These are phyloP conservation scores for Vanrija humicola DNA, from an alignment of 1,284 basidiomycete genomes.

Conservation along the genomic window DNA sequence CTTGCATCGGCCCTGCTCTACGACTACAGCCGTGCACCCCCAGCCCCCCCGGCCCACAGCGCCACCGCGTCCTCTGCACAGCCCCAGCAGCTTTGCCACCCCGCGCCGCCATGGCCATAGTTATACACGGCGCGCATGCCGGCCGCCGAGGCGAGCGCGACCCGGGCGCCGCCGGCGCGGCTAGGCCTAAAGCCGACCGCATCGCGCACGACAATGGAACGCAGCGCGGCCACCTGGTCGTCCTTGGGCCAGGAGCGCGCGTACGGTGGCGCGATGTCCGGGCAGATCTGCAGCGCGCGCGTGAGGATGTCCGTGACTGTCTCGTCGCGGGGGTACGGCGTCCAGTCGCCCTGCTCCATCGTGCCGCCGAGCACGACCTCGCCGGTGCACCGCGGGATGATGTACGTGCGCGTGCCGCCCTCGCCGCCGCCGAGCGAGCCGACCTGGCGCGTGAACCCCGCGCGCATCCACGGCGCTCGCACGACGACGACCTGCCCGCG, in stretches of 20 bases:
- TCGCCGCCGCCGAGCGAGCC: slow-evolving; percentile 40
- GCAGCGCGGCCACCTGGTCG: slow-evolving; percentile 5
- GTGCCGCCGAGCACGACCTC: slow-evolving; percentile 48
- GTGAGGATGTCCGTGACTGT: slow-evolving; percentile 33
- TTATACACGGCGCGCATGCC: slow-evolving; percentile 33
- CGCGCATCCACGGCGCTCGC: slow-evolving; percentile 47
- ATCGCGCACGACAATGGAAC: slow-evolving; percentile 18
- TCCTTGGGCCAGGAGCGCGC: not conserved
- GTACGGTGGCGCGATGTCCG: slow-evolving; percentile 23
- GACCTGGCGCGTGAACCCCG: slow-evolving; percentile 42
- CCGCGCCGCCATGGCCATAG: slow-evolving; percentile 48
- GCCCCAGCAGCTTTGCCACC: slow-evolving; percentile 48
- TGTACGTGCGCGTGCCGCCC: slow-evolving; percentile 45
- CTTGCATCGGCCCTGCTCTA: too few species aligned
- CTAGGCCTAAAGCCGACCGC: slow-evolving; percentile 44
- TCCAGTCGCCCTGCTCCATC: slow-evolving; percentile 42
- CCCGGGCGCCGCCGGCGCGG: slow-evolving; percentile 27
- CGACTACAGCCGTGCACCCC: too few species aligned
- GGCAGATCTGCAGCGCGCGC: slow-evolving; percentile 40
- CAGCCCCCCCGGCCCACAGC: slow-evolving; percentile 33
- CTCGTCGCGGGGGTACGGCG: slow-evolving; percentile 29
- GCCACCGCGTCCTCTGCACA: slow-evolving; percentile 40
- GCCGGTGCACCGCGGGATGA: slow-evolving; percentile 44
- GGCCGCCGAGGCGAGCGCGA: slow-evolving; percentile 20
- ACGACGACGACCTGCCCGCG: slow-evolving; percentile 57